Evolutionary conservation across 2,329 filamentous ascomycete genomes (phyloP), one percentile per base, ranked within the genome.

Genomic region (Colletotrichum higginsianum): DNA sequence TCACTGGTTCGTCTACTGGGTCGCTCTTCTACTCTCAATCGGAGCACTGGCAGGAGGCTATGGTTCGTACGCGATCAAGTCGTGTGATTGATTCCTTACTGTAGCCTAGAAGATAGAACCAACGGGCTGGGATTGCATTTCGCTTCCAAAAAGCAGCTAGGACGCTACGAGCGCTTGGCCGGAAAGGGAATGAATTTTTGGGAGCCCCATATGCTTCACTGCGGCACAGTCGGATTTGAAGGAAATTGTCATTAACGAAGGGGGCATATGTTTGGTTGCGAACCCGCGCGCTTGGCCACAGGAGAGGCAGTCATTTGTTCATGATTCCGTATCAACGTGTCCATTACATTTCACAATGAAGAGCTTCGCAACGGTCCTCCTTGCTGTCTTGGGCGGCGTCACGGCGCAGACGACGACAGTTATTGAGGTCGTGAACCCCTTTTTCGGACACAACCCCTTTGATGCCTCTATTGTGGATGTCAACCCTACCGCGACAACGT

Each of bases 401-500:
- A 75, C 78, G 42, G 75, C 80, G 56, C 77, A 76, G 40, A 77
- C 77, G 57, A 77, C 76, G 44, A 63, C 73, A 7, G 55, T 56
- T 47, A 74, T 80, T 61, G 70, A 71, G 50, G 68, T 82, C 55
- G 66, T 81, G 38, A 71, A 81, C 53, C 77, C 77, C 38, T 52
- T 74, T 49, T 74, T 68, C 56, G 76, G 79, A 56, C 5, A 73
- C 13, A 70, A 76, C 21, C 53, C 62, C 12, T 58, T 79, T 15
- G 75, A 75, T 9, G 81, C 76, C 42, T 81, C 80, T n/a, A 73
- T 82, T 62, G 57, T 81, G 50, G 74, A 72, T 9, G 80, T 73
- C 67, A 76, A 77, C 44, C 62, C 55, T 12, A 71, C 60, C 11
- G 76, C 77, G 56, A 82, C 81, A 1, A 83, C 81, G 2, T 75